phyloP scores from a whole-genome alignment of 2,329 filamentous ascomycete species.

The Plenodomus lindquistii region DNA sequence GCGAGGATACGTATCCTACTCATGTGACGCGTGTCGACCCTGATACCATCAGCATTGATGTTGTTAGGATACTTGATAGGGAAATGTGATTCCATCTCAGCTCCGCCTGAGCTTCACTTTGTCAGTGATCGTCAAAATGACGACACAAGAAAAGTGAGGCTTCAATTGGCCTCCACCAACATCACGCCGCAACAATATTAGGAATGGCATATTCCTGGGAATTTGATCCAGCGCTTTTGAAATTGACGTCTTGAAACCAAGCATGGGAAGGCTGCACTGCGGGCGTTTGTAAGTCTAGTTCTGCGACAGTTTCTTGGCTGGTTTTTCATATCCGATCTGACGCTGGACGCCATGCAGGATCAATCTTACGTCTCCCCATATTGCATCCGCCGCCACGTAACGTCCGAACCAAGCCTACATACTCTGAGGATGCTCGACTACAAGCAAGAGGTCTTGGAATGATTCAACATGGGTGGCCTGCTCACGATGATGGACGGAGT shows the following conservation, averaged over 20 bases:
- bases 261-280: too few species aligned
- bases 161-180: not conserved
- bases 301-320: too few species aligned
- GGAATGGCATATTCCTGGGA: too few species aligned
- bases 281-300: too few species aligned
- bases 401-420: not conserved
- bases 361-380: too few species aligned
- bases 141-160: not conserved
- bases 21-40: not conserved
- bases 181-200: too few species aligned
- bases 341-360: too few species aligned
- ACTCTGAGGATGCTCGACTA: not conserved
- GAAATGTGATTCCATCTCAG: not conserved
- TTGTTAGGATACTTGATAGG: too few species aligned
- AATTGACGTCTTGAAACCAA: too few species aligned
- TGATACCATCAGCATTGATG: not conserved
- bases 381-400: too few species aligned
- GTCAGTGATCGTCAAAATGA: not conserved
- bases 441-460: not conserved
- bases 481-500: not conserved
- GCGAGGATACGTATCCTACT: not conserved
- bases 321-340: too few species aligned
- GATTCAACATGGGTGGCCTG: not conserved
- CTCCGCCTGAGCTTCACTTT: not conserved
- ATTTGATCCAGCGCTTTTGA: too few species aligned